phyloP scores from a whole-genome alignment of 805 yeast species.

The Priceomyces castillae region DNA sequence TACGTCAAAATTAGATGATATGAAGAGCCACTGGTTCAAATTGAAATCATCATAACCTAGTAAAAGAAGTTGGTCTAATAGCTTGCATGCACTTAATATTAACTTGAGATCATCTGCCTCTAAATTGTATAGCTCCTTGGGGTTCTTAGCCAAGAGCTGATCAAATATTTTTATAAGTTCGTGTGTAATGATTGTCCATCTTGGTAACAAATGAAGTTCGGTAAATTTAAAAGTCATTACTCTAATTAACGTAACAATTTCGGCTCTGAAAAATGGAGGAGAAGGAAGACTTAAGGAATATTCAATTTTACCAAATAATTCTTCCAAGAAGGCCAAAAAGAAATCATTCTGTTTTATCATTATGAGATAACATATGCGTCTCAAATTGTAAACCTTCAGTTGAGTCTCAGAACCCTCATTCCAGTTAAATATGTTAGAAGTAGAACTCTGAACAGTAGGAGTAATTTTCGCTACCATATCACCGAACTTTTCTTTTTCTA shows the following conservation, averaged over 20 bases:
- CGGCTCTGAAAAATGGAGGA: slow-evolving; percentile 35
- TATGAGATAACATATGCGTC: slow-evolving; percentile 62
- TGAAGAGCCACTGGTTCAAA: slow-evolving; percentile 79
- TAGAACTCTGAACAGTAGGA: slow-evolving; percentile 38
- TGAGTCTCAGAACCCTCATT: slow-evolving; percentile 62
- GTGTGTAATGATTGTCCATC: slow-evolving; percentile 69
- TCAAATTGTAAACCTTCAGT: slow-evolving; percentile 50
- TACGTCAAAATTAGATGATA: slow-evolving; percentile 64
- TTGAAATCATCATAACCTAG: slow-evolving; percentile 75
- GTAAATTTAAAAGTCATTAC: slow-evolving; percentile 62
- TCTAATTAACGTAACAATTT: slow-evolving; percentile 58
- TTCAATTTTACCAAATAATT: slow-evolving; percentile 36
- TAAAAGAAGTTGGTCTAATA: slow-evolving; percentile 70
- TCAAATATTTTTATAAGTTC: slow-evolving; percentile 55
- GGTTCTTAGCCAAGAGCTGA: slow-evolving; percentile 24
- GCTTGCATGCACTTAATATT: slow-evolving; percentile 63
- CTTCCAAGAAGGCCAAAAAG: slow-evolving; percentile 51
- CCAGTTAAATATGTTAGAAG: slow-evolving; percentile 68
- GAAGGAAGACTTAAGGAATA: slow-evolving; percentile 29
- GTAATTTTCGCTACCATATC: slow-evolving; percentile 35
- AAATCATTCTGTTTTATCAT: slow-evolving; percentile 61
- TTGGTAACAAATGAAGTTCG: slow-evolving; percentile 59
- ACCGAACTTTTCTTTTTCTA: slow-evolving; percentile 57
- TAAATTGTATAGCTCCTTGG: slow-evolving; percentile 26
- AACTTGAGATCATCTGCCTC: slow-evolving; percentile 37